phyloP scores from a whole-genome alignment of 2,329 filamentous ascomycete genomes.

The Venturiaceae sp. region DNA sequence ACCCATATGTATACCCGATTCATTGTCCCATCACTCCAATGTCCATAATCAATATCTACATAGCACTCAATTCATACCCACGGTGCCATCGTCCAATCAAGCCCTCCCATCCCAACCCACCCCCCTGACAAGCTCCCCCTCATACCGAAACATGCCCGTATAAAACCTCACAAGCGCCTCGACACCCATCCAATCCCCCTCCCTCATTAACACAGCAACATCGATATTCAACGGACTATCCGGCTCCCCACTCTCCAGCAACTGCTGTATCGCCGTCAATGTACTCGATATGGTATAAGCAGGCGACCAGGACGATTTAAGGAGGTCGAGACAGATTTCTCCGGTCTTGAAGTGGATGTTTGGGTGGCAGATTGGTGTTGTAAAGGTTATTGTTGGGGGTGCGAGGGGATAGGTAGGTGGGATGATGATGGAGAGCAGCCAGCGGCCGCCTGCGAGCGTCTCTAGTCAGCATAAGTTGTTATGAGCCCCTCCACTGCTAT shows the following conservation, averaged over 20 bases:
- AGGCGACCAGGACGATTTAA: constrained; percentile 70
- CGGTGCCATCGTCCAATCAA: neutral
- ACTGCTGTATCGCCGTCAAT: constrained; percentile 61
- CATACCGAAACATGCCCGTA: constrained; percentile 35
- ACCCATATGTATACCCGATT: too few relatives aligned
- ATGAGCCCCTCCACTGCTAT: too few relatives aligned
- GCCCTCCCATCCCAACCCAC: neutral
- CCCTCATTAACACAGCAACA: constrained; percentile 59
- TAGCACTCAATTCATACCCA: too few relatives aligned
- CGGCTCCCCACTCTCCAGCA: constrained; percentile 58
- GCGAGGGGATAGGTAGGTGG: constrained; percentile 69
- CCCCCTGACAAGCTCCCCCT: neutral
- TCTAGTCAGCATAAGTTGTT: too few relatives aligned
- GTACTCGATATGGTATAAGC: constrained; percentile 72
- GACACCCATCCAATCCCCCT: constrained; percentile 59
- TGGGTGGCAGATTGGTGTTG: constrained; percentile 76
- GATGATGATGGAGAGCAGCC: constrained; percentile 70
- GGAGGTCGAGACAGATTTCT: constrained; percentile 87
- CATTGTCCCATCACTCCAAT: too few relatives aligned
- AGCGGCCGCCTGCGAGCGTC: constrained; percentile 53
- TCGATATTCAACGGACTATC: constrained; percentile 75
- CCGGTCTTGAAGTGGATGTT: constrained; percentile 63
- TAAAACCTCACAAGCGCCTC: constrained; percentile 64
- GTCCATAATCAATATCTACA: too few relatives aligned
- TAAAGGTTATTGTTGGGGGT: constrained; percentile 70